Conservation (phyloP, 139 green algal genomes). For the Chlamydomonas schloesseri region DNA sequence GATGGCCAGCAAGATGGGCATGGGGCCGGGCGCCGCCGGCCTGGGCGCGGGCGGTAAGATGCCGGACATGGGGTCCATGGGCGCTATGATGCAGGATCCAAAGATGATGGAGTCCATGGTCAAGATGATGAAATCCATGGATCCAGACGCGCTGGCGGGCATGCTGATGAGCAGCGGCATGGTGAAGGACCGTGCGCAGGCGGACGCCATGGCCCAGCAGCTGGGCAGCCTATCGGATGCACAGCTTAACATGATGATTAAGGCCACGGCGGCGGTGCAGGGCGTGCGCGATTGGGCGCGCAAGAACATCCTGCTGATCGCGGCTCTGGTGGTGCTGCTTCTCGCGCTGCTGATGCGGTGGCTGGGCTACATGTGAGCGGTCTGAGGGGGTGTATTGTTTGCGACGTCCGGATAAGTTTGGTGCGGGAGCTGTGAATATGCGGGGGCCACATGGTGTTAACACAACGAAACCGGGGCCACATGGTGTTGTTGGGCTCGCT, state of each 20-base stretch:
- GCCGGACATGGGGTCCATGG: slow-evolving; percentile 21
- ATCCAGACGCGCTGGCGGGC: slow-evolving; percentile 43
- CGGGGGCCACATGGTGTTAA: too few relatives aligned
- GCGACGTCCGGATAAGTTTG: too few relatives aligned
- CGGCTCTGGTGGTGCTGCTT: slow-evolving; percentile 48
- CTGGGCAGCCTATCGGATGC: slow-evolving; percentile 45
- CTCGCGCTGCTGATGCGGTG: slow-evolving; percentile 59
- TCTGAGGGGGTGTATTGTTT: too few relatives aligned
- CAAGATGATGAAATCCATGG: slow-evolving; percentile 67
- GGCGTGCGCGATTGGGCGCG: slow-evolving; percentile 5
- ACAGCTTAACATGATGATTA: slow-evolving; percentile 53
- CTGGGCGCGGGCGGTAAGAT: background rate
- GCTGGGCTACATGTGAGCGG: slow-evolving; percentile 47
- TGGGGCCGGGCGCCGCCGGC: background rate
- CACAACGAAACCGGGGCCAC: too few relatives aligned
- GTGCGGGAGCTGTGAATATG: too few relatives aligned
- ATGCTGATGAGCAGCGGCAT: slow-evolving; percentile 52
- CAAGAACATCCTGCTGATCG: slow-evolving; percentile 37
- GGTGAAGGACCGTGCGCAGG: slow-evolving; percentile 43
- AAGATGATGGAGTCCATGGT: slow-evolving; percentile 54
- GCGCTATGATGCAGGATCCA: slow-evolving; percentile 36
- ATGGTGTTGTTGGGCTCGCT: too few relatives aligned
- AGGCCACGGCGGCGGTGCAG: slow-evolving; percentile 46
- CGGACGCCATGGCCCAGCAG: slow-evolving; percentile 51
- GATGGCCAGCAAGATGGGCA: background rate